These are phyloP conservation scores for Penicillium dipodomyicola DNA, from an alignment of 495 filamentous ascomycete genomes.

Conservation along the genomic window DNA sequence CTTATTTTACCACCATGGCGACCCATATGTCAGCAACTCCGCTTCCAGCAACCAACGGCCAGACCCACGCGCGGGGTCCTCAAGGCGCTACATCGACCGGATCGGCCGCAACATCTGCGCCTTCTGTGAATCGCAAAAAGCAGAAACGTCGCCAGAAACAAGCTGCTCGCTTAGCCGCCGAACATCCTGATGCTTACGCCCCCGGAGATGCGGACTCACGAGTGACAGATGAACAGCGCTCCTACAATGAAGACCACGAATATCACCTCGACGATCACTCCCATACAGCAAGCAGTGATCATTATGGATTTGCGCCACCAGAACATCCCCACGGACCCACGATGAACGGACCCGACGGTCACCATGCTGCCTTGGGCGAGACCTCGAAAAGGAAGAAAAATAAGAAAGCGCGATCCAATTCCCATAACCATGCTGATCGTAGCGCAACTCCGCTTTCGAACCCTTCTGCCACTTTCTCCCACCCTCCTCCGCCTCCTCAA, in stretches of 20 bases:
- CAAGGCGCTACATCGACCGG: conserved; percentile 30
- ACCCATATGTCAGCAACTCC: conserved; percentile 32
- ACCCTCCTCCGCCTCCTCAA: conserved; percentile 41
- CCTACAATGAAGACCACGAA: conserved; percentile 33
- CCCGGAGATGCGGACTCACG: conserved; percentile 26
- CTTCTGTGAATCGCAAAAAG: conserved; percentile 80
- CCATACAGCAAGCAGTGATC: conserved; percentile 18
- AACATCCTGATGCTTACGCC: conserved; percentile 29
- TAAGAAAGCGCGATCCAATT: conserved; percentile 38
- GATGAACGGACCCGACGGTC: conserved; percentile 20
- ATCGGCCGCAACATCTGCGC: conserved; percentile 32
- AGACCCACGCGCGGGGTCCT: conserved; percentile 29
- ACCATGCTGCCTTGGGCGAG: conserved; percentile 16
- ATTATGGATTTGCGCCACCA: conserved; percentile 19
- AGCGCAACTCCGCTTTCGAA: conserved; percentile 45
- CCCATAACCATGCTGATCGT: conserved; percentile 37
- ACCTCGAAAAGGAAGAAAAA: conserved; percentile 52
- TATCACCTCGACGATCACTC: conserved; percentile 25
- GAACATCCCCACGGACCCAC: conserved; percentile 10
- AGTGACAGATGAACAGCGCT: conserved; percentile 25
- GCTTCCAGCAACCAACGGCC: conserved; percentile 38
- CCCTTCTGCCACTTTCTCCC: conserved; percentile 41
- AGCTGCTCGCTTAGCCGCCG: conserved; percentile 69
- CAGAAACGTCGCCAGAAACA: conserved; percentile 79
- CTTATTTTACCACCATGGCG: conserved; percentile 34